Evolutionary conservation across 2,329 filamentous ascomycete genomes (phyloP).

Genomic region (Talaromyces sp.): DNA sequence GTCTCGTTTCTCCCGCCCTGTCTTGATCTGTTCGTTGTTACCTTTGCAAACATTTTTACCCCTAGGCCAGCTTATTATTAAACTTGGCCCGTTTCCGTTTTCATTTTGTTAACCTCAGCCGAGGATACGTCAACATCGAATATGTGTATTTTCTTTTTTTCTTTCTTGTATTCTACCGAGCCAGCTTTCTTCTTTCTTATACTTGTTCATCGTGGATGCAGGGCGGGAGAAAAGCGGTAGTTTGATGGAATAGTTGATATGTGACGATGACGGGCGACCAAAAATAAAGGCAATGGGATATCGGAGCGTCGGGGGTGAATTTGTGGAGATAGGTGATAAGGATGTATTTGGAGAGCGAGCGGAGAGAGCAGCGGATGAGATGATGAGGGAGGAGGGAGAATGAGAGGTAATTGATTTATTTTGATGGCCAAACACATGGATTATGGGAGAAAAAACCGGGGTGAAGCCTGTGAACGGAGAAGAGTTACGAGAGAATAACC

Average conservation of each 20-base stretch:
- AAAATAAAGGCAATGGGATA: neutral
- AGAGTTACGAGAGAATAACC: neutral
- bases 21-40: neutral
- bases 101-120: neutral
- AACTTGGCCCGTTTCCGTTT: too few relatives aligned
- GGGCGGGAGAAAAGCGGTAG: neutral
- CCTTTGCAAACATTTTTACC: constrained; percentile 16
- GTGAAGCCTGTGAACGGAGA: neutral
- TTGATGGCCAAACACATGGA: neutral
- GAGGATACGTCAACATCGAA: neutral
- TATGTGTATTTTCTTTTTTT: neutral
- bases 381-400: neutral
- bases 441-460: neutral
- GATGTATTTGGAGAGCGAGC: neutral
- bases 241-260: neutral
- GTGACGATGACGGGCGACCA: neutral
- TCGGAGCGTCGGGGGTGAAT: neutral
- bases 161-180: neutral
- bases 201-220: neutral
- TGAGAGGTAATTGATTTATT: neutral
- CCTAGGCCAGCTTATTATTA: constrained; percentile 13
- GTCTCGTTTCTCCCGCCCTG: neutral
- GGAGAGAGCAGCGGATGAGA: neutral
- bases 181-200: neutral
- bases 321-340: neutral